phyloP scores from a whole-genome alignment of 225 moss, liverwort and hornwort species.

The Sphagnum tenellum region DNA sequence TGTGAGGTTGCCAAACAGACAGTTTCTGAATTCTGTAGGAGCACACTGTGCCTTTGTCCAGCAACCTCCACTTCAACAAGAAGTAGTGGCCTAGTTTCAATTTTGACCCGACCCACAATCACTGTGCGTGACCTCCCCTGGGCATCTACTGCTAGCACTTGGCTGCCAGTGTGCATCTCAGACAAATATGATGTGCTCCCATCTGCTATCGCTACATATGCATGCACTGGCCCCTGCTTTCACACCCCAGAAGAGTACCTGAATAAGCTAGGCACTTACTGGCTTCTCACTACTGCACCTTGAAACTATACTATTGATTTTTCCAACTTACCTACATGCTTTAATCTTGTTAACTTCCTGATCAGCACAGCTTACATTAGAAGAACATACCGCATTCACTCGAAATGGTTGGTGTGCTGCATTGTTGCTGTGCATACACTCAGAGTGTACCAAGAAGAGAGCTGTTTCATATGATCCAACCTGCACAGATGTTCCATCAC shows the following conservation, averaged over 20 bases:
- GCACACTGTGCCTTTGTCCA: constrained; percentile 52
- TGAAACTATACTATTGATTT: too few species aligned
- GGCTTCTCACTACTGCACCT: too few species aligned
- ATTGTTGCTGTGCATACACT: constrained; percentile 62
- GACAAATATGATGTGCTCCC: constrained; percentile 81
- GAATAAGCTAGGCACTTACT: too few species aligned
- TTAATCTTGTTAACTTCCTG: too few species aligned
- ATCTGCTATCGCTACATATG: constrained; percentile 86
- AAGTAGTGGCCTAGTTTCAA: constrained; percentile 77
- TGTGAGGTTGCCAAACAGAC: constrained; percentile 70
- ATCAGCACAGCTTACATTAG: too few species aligned
- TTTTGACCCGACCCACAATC: constrained; percentile 85
- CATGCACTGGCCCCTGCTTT: constrained; percentile 84
- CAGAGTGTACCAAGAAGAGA: constrained; percentile 90
- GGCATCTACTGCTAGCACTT: constrained; percentile 74
- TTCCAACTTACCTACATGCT: too few species aligned
- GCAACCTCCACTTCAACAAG: constrained; percentile 83
- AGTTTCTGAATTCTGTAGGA: constrained; percentile 87
- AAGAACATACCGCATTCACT: constrained; percentile 93
- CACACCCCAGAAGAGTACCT: too few species aligned
- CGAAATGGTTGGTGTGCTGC: constrained; percentile 78
- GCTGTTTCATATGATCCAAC: constrained; percentile 94
- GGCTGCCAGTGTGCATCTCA: constrained; percentile 78
- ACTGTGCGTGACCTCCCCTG: constrained; percentile 66
- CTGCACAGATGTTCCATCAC: constrained; percentile 15